These are phyloP conservation scores for Colletotrichum brevisporum DNA, from an alignment of 2,329 filamentous ascomycete genomes.

Conservation along the genomic window DNA sequence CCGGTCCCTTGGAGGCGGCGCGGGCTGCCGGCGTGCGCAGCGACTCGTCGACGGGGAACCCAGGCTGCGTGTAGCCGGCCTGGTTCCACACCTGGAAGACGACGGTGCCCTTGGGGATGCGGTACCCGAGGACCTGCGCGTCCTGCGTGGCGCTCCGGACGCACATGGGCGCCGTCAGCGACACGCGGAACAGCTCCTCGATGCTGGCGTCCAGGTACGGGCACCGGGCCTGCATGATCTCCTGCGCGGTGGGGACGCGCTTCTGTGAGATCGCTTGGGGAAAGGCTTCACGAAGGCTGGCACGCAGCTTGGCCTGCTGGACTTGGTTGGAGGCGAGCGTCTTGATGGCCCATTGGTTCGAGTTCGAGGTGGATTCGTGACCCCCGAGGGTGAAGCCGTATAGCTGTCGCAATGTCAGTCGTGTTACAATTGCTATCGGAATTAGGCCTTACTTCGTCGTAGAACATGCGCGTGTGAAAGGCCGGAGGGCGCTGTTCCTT, in stretches of 20 bases:
- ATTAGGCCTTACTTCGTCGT: constrained; percentile 48
- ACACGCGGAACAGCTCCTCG: constrained; percentile 48
- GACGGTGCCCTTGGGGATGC: constrained; percentile 47
- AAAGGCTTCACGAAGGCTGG: constrained; percentile 39
- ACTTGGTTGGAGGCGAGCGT: constrained; percentile 40
- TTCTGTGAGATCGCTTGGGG: constrained; percentile 37
- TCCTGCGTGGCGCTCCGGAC: constrained; percentile 46
- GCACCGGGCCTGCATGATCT: constrained; percentile 42
- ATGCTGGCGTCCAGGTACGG: constrained; percentile 49
- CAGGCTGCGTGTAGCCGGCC: constrained; percentile 47
- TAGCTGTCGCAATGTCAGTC: constrained; percentile 35
- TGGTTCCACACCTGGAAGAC: constrained; percentile 35
- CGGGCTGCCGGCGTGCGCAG: constrained; percentile 42
- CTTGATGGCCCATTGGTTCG: constrained; percentile 46
- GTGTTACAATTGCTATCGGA: fast-evolving
- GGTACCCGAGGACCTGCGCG: constrained; percentile 45
- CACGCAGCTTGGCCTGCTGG: constrained; percentile 47
- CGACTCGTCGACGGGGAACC: constrained; percentile 46
- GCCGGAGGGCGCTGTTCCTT: constrained; percentile 9
- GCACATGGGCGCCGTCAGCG: constrained; percentile 43
- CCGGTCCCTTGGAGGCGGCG: constrained; percentile 42
- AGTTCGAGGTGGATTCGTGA: constrained; percentile 46
- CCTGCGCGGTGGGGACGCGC: constrained; percentile 43
- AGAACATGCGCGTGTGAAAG: constrained; percentile 45
- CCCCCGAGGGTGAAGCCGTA: constrained; percentile 48